phyloP scores from a whole-genome alignment of 257 asterid genomes.

The Lithospermum erythrorhizon region DNA sequence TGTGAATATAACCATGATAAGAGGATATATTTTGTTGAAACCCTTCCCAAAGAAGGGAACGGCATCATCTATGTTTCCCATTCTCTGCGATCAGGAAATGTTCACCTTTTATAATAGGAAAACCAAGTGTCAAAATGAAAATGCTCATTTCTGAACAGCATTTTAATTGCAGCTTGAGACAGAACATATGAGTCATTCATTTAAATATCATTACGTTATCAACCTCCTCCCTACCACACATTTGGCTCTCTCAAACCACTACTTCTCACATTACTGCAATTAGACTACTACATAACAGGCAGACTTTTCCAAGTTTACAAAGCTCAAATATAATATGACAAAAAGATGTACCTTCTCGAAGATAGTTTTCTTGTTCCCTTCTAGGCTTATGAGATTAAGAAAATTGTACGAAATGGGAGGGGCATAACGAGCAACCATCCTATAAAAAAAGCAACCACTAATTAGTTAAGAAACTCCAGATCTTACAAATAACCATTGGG shows the following conservation, averaged over 20 bases:
- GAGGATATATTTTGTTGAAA: slow-evolving; percentile 90
- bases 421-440: slow-evolving; percentile 99
- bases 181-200: not conserved
- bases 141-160: not conserved
- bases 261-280: not conserved
- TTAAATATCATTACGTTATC: not conserved
- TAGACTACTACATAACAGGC: not conserved
- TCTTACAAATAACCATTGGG: not conserved
- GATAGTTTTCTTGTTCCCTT: slow-evolving; percentile 51
- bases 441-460: slow-evolving; percentile 26
- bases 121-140: not conserved
- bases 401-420: slow-evolving; percentile 97
- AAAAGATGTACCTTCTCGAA: slow-evolving; percentile 68
- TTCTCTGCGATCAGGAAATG: slow-evolving; percentile 55
- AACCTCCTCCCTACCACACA: not conserved
- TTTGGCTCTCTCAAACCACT: not conserved
- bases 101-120: slow-evolving; percentile 13
- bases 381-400: slow-evolving; percentile 89
- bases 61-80: slow-evolving; percentile 91
- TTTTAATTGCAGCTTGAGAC: not conserved
- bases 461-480: not conserved
- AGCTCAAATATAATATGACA: not conserved
- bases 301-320: not conserved
- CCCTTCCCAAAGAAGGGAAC: slow-evolving; percentile 91
- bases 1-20: slow-evolving; percentile 91